phyloP scores from a whole-genome alignment of 352 stramenopile species.

The Stramenopiles sp. region DNA sequence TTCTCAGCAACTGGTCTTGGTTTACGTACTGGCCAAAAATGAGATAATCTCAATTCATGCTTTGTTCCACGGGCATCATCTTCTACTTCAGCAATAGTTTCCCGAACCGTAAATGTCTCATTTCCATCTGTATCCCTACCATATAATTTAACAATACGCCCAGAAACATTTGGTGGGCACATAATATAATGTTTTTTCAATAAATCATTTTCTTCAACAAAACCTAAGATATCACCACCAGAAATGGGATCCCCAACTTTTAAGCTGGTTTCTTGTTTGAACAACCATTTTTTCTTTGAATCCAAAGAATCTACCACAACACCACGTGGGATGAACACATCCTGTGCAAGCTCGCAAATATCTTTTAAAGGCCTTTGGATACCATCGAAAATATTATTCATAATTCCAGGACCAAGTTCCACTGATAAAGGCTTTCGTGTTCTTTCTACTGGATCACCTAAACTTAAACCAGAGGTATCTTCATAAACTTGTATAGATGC shows the following conservation, averaged over 20 bases:
- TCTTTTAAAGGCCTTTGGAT: slow-evolving; percentile 95
- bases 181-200: slow-evolving; percentile 96
- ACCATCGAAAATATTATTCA: slow-evolving; percentile 99
- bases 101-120: slow-evolving; percentile 81
- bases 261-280: slow-evolving; percentile 66
- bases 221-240: slow-evolving; percentile 90
- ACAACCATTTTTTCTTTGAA: slow-evolving; percentile 76
- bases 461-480: slow-evolving; percentile 87
- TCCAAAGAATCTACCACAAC: slow-evolving; percentile 86
- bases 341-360: slow-evolving; percentile 72
- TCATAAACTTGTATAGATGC: slow-evolving; percentile 98
- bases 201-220: slow-evolving; percentile 97
- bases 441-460: slow-evolving; percentile 89
- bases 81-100: slow-evolving; percentile 93
- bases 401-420: slow-evolving; percentile 96
- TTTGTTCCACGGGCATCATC: slow-evolving; percentile 83
- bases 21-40: slow-evolving; percentile 94
- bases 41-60: slow-evolving; percentile 80
- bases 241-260: slow-evolving; percentile 62
- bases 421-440: slow-evolving; percentile 92
- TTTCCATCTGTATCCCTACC: slow-evolving; percentile 80
- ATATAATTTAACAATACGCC: slow-evolving; percentile 95
- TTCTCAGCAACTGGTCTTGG: slow-evolving; percentile 92
- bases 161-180: slow-evolving; percentile 94
- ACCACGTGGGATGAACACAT: slow-evolving; percentile 91